Evolutionary conservation across 2,329 filamentous ascomycete genomes (phyloP).

Genomic region (Colletotrichum brevisporum): DNA sequence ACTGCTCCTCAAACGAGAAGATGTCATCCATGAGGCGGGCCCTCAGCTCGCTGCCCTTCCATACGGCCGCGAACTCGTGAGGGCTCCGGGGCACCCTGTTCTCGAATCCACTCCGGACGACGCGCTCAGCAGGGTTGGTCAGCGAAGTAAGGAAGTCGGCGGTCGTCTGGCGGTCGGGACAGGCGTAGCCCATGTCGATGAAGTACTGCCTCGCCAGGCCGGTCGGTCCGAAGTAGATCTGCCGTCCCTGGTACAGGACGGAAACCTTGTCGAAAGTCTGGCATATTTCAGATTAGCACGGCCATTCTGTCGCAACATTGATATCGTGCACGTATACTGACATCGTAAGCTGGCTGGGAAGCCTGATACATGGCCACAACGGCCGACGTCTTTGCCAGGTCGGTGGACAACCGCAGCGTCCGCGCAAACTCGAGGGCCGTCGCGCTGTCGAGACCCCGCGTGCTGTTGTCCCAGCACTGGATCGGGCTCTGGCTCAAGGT

Average conservation of each 20-base stretch:
- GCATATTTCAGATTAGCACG: constrained; percentile 65
- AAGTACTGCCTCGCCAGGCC: constrained; percentile 46
- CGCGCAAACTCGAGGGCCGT: constrained; percentile 74
- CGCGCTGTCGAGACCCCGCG: constrained; percentile 71
- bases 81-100: constrained; percentile 52
- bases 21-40: constrained; percentile 24
- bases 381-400: constrained; percentile 68
- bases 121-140: constrained; percentile 55
- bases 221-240: constrained; percentile 63
- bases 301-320: constrained; percentile 66
- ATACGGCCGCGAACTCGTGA: constrained; percentile 54
- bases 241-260: constrained; percentile 76
- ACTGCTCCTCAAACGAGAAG: constrained; percentile 19
- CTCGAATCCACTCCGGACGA: constrained; percentile 52
- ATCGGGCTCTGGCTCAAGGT: constrained; percentile 61
- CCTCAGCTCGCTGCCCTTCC: constrained; percentile 46
- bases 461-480: constrained; percentile 79
- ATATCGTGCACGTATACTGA: constrained; percentile 63
- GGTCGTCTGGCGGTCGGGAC: constrained; percentile 68
- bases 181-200: constrained; percentile 68
- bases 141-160: constrained; percentile 78
- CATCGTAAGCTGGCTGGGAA: constrained; percentile 56
- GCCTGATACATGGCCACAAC: constrained; percentile 76
- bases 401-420: constrained; percentile 70
- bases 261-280: constrained; percentile 76